These are phyloP conservation scores for Cyberlindnera nakhonratchasimensis DNA, from an alignment of 805 yeast genomes.

Conservation along the genomic window DNA sequence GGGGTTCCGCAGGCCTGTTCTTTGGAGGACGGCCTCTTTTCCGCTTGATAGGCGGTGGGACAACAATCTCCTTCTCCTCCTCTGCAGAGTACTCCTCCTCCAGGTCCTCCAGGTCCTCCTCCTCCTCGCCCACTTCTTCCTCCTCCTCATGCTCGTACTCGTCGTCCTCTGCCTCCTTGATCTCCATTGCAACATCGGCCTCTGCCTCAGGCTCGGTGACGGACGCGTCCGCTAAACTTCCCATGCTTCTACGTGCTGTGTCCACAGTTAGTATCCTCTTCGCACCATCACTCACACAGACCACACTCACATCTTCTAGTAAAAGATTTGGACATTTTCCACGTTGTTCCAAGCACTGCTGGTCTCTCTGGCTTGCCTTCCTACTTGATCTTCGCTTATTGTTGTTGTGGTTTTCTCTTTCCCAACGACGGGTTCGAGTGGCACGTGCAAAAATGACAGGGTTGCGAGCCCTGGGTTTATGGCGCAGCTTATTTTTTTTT, in stretches of 20 bases:
- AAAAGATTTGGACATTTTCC: background rate
- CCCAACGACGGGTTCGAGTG: too few species aligned
- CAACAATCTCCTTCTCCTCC: conserved; percentile 8
- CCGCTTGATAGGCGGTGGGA: conserved; percentile 14
- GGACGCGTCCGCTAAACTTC: conserved; percentile 3
- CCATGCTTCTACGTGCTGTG: background rate
- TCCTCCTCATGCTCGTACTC: conserved; percentile 37
- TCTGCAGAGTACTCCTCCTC: conserved; percentile 5
- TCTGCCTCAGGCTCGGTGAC: background rate
- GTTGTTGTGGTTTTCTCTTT: background rate
- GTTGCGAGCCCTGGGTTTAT: too few species aligned
- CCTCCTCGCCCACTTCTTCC: conserved; percentile 12
- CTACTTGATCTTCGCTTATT: background rate
- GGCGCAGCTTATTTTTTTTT: background rate
- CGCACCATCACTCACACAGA: too few species aligned
- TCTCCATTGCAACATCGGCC: conserved; percentile 4
- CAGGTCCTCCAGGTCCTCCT: conserved; percentile 18
- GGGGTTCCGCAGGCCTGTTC: conserved; percentile 12
- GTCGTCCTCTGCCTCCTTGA: conserved; percentile 32
- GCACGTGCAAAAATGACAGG: background rate
- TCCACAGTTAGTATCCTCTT: background rate
- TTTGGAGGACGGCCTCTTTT: conserved; percentile 26
- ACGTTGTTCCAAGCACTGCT: too few species aligned
- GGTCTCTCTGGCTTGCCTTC: too few species aligned
- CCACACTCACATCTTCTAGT: background rate